Evolutionary conservation across 1,139 yeast species (phyloP), one percentile per base, ranked within the genome.

Genomic region (Hemisphaericaspora xylofermentans): DNA sequence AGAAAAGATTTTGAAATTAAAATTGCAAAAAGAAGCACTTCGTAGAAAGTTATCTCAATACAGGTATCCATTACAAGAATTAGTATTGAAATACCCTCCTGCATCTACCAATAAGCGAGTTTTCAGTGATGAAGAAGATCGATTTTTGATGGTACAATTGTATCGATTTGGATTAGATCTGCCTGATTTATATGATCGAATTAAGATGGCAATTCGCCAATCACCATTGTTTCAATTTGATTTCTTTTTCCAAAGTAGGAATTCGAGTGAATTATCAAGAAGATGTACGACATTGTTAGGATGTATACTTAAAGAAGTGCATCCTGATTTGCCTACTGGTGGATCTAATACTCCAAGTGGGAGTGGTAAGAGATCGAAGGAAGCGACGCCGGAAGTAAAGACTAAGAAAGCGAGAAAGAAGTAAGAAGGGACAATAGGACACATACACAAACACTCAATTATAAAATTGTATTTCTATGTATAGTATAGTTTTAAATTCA

Each of bases 121-220:
- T 1, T 85, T 78, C 60, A 76, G 83, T 15, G 88, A 82, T 34
- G 88, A 81, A 46, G 94, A 85, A 56, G 95, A 85, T 55, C 66
- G 89, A 44, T 85, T 80, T 54, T 64, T 85, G 46, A 61, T 85
- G 44, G 76, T 84, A 7, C 84, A 82, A 60, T 63, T 84, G 52
- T 80, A 79, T 58, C 69, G 82, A 44, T 77, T 70, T 58, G 94
- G 94, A 0, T 56, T 84, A 34, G 88, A 83, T 47, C 68, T 80
- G 41, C 78, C 76, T 6, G 87, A 83, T 50, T 62, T 84, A 8
- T 81, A 78, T 52, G 94, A 84, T 36, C 55, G 76, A 43, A 78
- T 84, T 35, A 71, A 81, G 47, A 82, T 79, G 42, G 76, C 79
- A 29, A 80, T 85, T 37, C 68, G 83, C 47, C 74, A 73, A 38